A percentile compares a stretch with the other conserved stretches of the same genome.
Conservation (phyloP, 768 basidiomycete species). For the Russula ochroleuca region DNA sequence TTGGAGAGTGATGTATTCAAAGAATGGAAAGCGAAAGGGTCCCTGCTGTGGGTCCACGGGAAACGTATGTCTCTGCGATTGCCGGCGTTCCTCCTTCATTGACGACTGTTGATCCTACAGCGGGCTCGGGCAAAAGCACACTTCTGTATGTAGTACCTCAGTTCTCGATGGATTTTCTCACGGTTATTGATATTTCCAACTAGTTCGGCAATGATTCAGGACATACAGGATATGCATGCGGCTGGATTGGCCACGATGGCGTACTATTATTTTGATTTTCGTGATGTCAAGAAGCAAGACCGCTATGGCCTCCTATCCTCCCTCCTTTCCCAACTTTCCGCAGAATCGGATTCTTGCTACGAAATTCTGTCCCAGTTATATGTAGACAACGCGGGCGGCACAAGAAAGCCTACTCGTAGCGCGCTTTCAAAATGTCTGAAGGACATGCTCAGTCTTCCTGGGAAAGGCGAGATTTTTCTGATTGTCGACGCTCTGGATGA, state of each 20-base stretch:
- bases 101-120: too few species aligned
- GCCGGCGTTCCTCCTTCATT: too few species aligned
- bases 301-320: too few species aligned
- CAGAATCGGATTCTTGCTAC: too few species aligned
- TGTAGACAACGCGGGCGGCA: background rate
- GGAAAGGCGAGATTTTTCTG: background rate
- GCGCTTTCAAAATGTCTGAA: background rate
- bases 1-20: background rate
- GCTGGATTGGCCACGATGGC: too few species aligned
- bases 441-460: background rate
- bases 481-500: conserved; percentile 6
- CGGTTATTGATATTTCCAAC: background rate
- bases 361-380: background rate
- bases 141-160: background rate
- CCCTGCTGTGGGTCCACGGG: too few species aligned
- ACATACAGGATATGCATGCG: background rate
- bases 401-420: background rate
- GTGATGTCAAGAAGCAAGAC: too few species aligned
- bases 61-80: too few species aligned
- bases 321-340: too few species aligned
- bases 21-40: too few species aligned
- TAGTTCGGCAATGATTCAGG: conserved; percentile 10
- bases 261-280: too few species aligned
- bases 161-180: background rate
- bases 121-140: background rate